Conservation (phyloP, 179 eudicot genomes). For the Spinacia oleracea region DNA sequence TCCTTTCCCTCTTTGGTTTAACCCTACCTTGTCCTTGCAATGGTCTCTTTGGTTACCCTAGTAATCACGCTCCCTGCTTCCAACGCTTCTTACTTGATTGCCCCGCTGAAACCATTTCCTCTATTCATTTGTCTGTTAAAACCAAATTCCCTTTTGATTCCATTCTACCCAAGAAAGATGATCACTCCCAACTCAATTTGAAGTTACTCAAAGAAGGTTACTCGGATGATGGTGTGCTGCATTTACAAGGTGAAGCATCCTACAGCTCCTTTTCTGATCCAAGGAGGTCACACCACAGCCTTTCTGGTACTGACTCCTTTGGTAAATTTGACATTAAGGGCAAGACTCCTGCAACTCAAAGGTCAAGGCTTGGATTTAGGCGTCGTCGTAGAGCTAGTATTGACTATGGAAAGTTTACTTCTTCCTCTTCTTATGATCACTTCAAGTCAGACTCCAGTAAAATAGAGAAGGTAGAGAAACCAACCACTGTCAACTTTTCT, state of each 20-base stretch:
- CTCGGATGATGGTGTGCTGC: slow-evolving; percentile 39
- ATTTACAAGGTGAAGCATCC: slow-evolving; percentile 66
- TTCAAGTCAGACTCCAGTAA: slow-evolving; percentile 27
- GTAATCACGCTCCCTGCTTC: slow-evolving; percentile 40
- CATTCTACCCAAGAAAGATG: slow-evolving; percentile 35
- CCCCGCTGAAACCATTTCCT: slow-evolving; percentile 57
- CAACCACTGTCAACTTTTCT: slow-evolving; percentile 27
- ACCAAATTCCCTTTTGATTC: slow-evolving; percentile 68
- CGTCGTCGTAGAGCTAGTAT: slow-evolving; percentile 47
- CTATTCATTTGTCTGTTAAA: slow-evolving; percentile 54
- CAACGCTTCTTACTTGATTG: slow-evolving; percentile 51
- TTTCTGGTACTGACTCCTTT: slow-evolving; percentile 33
- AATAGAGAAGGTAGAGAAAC: slow-evolving; percentile 28
- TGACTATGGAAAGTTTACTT: slow-evolving; percentile 39
- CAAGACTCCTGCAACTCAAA: slow-evolving; percentile 45
- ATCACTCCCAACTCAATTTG: slow-evolving; percentile 39
- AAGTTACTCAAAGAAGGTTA: slow-evolving; percentile 36
- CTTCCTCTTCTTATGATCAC: slow-evolving; percentile 42
- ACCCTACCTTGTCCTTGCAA: slow-evolving; percentile 68
- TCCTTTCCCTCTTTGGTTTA: slow-evolving; percentile 63
- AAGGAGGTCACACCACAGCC: slow-evolving; percentile 33
- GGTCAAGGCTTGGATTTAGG: slow-evolving; percentile 48
- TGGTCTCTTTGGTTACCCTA: slow-evolving; percentile 48
- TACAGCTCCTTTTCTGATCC: slow-evolving; percentile 58
- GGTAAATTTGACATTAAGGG: slow-evolving; percentile 57